Base-by-base conservation (phyloP, 495 filamentous ascomycete species). In the Parathielavia hyrcaniae region DNA sequence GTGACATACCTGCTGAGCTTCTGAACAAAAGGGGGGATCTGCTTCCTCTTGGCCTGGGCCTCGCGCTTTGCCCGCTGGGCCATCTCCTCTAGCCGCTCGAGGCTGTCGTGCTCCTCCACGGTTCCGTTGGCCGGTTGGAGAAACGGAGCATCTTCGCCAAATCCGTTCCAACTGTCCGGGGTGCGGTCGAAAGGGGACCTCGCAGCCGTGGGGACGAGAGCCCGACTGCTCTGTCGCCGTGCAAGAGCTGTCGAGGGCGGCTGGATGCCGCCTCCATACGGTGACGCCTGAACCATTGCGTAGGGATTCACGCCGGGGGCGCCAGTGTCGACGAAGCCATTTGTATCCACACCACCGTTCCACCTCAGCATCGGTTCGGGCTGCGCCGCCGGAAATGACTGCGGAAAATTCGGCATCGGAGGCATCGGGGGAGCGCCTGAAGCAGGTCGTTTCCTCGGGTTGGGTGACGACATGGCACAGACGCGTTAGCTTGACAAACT, bases 11-110 rank as follows among this genome's bases (percentile, higher is more conserved):
- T 97, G 84, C 90, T 95, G 58, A 99, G 72, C 70, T 99, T 99
- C 71, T 97, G 95, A 11, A 99, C 90, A 73, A 99, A 99, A 12
- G 93, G 93, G 3, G 93, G 95, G 38, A 99, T 97, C 66, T 90
- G 87, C 72, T 96, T 97, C 58, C 90, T 75, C 68, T 96, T 95
- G 3, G 85, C 77, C 72, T 88, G 85, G 4, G 89, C 85, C 23
- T 96, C 91, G 66, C 83, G 80, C 75, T 92, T 95, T 16, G 90
- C 91, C 47, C 81, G 70, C 59, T 81, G 67, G 12, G 89, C 91
- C 67, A 79, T 85, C 67, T 85, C 80, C 65, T 92, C 88, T 10
- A 96, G 79, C 34, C 87, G 77, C 50, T 89, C 88, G 56, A 90
- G 75, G 60, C 83, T 87, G 61, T 91, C 87, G 74, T 77, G 80